Evolutionary conservation across 2,329 filamentous ascomycete species (phyloP).

Genomic region (Didymella sp.): DNA sequence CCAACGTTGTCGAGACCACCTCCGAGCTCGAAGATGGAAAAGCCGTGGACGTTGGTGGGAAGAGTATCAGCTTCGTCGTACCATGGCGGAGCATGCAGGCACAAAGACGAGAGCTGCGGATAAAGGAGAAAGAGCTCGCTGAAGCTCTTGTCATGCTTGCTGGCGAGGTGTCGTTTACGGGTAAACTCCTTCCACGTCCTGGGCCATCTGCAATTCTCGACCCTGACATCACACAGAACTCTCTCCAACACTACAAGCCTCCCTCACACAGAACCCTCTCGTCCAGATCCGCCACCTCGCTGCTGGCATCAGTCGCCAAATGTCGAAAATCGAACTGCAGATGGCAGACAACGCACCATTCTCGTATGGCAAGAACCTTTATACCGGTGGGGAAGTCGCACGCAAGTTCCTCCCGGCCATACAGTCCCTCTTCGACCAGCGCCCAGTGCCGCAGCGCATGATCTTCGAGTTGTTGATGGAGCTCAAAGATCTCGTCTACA

Average conservation of each 20-base stretch:
- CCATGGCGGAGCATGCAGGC: constrained; percentile 48
- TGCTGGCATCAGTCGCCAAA: constrained; percentile 45
- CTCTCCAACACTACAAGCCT: constrained; percentile 38
- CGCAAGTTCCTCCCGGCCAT: constrained; percentile 44
- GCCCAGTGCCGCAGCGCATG: constrained; percentile 43
- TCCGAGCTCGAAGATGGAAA: constrained; percentile 32
- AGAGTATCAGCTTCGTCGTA: constrained; percentile 47
- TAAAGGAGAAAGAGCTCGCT: constrained; percentile 45
- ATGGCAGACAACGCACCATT: constrained; percentile 47
- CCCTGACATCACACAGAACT: constrained; percentile 32
- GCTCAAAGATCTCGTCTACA: constrained; percentile 41
- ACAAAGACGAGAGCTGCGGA: constrained; percentile 40
- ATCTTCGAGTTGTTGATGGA: constrained; percentile 47
- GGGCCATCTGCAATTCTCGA: background rate
- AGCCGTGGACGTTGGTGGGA: constrained; percentile 29
- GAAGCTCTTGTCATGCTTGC: constrained; percentile 44
- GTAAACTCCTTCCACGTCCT: constrained; percentile 19
- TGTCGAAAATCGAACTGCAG: constrained; percentile 44
- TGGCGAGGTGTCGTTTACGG: constrained; percentile 45
- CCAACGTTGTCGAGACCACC: constrained; percentile 22
- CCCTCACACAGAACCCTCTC: constrained; percentile 42
- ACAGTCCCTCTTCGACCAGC: constrained; percentile 41
- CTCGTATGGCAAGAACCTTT: constrained; percentile 42
- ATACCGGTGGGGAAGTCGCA: constrained; percentile 43
- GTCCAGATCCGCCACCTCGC: constrained; percentile 46